Evolutionary conservation across 371 early-diverging fungal species (phyloP).

Genomic region (Circinella umbellata): DNA sequence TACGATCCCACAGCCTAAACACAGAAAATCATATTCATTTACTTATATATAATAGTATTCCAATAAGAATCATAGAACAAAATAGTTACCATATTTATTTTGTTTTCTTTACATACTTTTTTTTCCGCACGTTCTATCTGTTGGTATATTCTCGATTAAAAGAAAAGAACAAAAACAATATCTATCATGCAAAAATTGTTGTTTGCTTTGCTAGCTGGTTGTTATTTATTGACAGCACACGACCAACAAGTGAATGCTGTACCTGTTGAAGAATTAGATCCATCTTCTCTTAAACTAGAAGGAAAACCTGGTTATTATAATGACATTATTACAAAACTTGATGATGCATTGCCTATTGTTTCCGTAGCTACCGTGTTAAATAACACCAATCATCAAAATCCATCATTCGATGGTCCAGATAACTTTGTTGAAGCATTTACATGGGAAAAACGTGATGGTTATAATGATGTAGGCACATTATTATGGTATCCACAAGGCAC

Average conservation of each 20-base stretch:
- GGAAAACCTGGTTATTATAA: constrained; percentile 2
- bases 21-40: too few species aligned
- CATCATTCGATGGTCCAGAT: not conserved
- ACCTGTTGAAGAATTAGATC: not conserved
- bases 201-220: not conserved
- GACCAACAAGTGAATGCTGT: not conserved
- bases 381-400: constrained; percentile 11
- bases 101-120: too few species aligned
- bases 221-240: not conserved
- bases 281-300: not conserved
- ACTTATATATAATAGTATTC: too few species aligned
- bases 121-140: too few species aligned
- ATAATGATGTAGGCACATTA: constrained; percentile 6
- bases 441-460: constrained; percentile 11
- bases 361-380: constrained; percentile 1
- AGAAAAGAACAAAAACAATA: too few species aligned
- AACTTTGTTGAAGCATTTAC: constrained; percentile 13
- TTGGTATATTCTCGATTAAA: too few species aligned
- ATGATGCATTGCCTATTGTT: constrained; percentile 14
- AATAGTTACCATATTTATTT: too few species aligned
- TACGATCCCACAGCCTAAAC: too few species aligned
- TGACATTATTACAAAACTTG: constrained; percentile 13
- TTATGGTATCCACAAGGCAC: constrained; percentile 19
- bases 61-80: too few species aligned
- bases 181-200: too few species aligned